Evolutionary conservation across 108 stramenopile genomes (phyloP).

Genomic region (Nannochloropsis salina): DNA sequence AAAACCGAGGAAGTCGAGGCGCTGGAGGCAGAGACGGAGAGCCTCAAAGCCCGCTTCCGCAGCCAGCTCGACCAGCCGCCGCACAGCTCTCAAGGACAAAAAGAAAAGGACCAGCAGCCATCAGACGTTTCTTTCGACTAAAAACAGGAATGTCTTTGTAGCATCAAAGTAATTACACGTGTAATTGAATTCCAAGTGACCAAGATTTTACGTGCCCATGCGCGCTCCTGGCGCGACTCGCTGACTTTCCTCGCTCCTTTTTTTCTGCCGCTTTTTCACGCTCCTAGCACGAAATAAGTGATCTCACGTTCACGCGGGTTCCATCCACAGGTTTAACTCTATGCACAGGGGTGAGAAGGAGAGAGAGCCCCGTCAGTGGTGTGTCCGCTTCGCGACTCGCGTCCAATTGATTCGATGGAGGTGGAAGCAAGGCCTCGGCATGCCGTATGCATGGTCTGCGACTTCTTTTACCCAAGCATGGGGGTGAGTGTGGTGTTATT

Average conservation of each 20-base stretch:
- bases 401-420: not conserved
- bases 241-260: too few relatives aligned
- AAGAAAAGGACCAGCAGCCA: too few relatives aligned
- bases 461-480: conserved; percentile 92
- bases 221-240: too few relatives aligned
- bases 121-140: too few relatives aligned
- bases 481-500: conserved; percentile 54
- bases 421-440: not conserved
- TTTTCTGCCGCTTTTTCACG: too few relatives aligned
- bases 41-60: not conserved
- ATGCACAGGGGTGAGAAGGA: not conserved
- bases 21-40: conserved; percentile 27
- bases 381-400: too few relatives aligned
- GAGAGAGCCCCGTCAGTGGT: not conserved
- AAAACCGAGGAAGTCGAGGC: conserved; percentile 41
- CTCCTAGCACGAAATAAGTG: too few relatives aligned
- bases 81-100: too few relatives aligned
- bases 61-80: not conserved
- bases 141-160: too few relatives aligned
- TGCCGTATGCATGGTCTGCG: conserved; percentile 73
- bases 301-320: not conserved
- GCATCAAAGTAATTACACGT: too few relatives aligned
- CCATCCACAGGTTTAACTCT: not conserved
- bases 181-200: too few relatives aligned
- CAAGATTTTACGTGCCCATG: too few relatives aligned